Percentiles rank a stretch among this genome's conserved stretches.
These are phyloP conservation scores for Colletotrichum graminicola DNA, from an alignment of 2,329 filamentous ascomycete genomes.

Conservation along the genomic window DNA sequence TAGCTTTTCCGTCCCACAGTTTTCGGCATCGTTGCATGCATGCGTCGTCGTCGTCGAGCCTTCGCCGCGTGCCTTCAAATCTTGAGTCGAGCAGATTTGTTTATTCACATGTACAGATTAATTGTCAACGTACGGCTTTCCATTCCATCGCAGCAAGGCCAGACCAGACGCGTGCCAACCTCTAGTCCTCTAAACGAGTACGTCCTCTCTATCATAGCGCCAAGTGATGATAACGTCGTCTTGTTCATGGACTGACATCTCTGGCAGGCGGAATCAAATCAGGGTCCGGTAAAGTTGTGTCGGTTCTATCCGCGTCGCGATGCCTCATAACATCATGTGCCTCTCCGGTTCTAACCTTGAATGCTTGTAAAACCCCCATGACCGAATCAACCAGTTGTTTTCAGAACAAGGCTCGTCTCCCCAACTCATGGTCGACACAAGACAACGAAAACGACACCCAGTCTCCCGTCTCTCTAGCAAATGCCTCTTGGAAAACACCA, in stretches of 20 bases:
- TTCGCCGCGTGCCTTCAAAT: background rate
- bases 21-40: background rate
- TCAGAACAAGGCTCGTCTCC: constrained; percentile 2
- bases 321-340: constrained; percentile 34
- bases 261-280: background rate
- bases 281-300: constrained; percentile 8
- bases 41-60: background rate
- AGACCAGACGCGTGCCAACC: constrained; percentile 12
- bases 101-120: background rate
- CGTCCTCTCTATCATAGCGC: background rate
- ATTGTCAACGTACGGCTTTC: background rate
- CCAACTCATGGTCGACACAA: background rate
- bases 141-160: background rate
- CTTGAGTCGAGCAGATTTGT: constrained; percentile 6
- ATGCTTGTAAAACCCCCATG: constrained; percentile 6
- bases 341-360: constrained; percentile 11
- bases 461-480: constrained; percentile 35
- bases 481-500: constrained; percentile 26
- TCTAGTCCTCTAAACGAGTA: background rate
- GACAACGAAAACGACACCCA: constrained; percentile 18
- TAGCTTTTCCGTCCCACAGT: background rate
- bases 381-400: constrained; percentile 19
- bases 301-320: constrained; percentile 28
- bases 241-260: constrained; percentile 10
- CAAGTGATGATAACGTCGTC: background rate